Conservation (phyloP, 1,284 basidiomycete species). For the Ganoderma lucidum region DNA sequence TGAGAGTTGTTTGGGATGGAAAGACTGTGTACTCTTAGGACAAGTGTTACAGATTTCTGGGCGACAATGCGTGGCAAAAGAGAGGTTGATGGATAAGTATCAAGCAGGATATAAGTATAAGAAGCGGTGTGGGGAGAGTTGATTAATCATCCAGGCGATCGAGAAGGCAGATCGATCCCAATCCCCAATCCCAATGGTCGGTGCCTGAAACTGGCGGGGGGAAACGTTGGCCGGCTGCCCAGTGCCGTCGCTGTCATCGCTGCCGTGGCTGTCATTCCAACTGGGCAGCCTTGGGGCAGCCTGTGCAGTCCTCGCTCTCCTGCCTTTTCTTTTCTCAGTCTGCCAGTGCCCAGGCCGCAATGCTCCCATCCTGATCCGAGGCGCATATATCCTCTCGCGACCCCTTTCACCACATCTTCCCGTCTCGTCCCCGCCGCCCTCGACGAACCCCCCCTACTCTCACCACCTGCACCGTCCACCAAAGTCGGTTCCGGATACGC, state of each 20-base stretch:
- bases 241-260: neutral
- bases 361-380: neutral
- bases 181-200: neutral
- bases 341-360: neutral
- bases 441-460: neutral
- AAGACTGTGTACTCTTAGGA: too few species aligned
- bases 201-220: conserved; percentile 2
- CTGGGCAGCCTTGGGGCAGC: neutral
- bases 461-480: neutral
- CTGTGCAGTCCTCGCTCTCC: neutral
- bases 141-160: neutral
- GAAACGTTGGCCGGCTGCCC: conserved; percentile 1
- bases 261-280: neutral
- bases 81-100: too few species aligned
- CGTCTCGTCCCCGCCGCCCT: neutral
- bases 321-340: neutral
- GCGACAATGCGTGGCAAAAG: too few species aligned
- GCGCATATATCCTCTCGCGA: neutral
- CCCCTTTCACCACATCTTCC: neutral
- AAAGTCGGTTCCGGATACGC: neutral
- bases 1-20: too few species aligned
- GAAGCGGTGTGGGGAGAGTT: neutral
- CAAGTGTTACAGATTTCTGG: too few species aligned
- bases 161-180: neutral
- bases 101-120: too few species aligned